These are phyloP conservation scores for Saturnispora ahearnii DNA, from an alignment of 805 yeast species.

Conservation along the genomic window DNA sequence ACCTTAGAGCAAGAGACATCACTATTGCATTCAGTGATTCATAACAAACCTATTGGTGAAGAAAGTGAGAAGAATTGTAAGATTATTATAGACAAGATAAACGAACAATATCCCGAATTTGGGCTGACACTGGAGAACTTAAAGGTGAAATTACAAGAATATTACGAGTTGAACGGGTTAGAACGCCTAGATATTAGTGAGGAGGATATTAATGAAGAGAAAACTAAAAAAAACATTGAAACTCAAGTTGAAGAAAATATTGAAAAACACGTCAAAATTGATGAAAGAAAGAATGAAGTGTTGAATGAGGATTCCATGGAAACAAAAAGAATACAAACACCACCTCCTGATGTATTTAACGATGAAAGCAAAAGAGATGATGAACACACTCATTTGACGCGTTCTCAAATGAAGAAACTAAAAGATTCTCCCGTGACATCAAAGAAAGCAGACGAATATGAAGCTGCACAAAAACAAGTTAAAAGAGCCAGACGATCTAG, in stretches of 20 bases:
- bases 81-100: slow-evolving; percentile 14
- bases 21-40: slow-evolving; percentile 21
- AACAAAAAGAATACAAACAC: neutral
- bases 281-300: slow-evolving; percentile 1
- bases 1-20: slow-evolving; percentile 16
- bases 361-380: neutral
- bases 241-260: neutral
- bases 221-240: neutral
- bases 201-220: slow-evolving; percentile 1
- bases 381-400: neutral
- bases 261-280: slow-evolving; percentile 1
- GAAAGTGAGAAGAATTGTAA: slow-evolving; percentile 11
- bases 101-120: slow-evolving; percentile 15
- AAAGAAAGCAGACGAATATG: neutral
- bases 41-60: slow-evolving; percentile 25
- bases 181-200: slow-evolving; percentile 15
- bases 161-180: slow-evolving; percentile 23
- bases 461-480: neutral
- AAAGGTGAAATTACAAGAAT: slow-evolving; percentile 15
- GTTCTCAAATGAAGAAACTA: neutral
- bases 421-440: neutral
- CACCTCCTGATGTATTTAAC: neutral
- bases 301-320: neutral
- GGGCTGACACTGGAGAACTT: slow-evolving; percentile 13
- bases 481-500: neutral